A percentile compares a stretch with the other conserved stretches of the same genome.
These are phyloP conservation scores for Petasospora fabianii DNA, from an alignment of 1,139 yeast species.

Conservation along the genomic window DNA sequence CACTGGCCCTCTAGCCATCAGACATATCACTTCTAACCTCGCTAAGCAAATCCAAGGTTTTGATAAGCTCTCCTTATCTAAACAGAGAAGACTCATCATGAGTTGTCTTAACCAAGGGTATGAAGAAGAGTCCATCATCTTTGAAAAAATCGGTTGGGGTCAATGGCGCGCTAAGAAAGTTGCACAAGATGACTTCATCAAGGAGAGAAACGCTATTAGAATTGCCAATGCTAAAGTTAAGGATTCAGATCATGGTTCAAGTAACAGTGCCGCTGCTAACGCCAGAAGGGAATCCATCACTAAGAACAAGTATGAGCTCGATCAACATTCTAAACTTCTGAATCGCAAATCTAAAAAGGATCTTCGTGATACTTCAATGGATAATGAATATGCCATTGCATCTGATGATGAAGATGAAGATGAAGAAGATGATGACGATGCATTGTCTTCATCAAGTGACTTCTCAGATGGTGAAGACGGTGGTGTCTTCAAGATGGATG, in stretches of 20 bases:
- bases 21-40: slow-evolving; percentile 81
- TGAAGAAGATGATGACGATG: slow-evolving; percentile 29
- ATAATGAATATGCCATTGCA: slow-evolving; percentile 24
- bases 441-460: slow-evolving; percentile 13
- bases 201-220: slow-evolving; percentile 30
- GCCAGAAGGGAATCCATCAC: slow-evolving; percentile 40
- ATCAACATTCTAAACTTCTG: slow-evolving; percentile 23
- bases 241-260: slow-evolving; percentile 32
- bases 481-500: slow-evolving; percentile 44
- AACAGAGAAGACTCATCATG: slow-evolving; percentile 87
- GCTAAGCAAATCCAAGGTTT: slow-evolving; percentile 75
- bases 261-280: slow-evolving; percentile 30
- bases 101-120: slow-evolving; percentile 79
- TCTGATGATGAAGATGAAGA: slow-evolving; percentile 31
- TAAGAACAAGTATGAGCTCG: slow-evolving; percentile 29
- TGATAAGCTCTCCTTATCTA: slow-evolving; percentile 74
- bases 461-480: slow-evolving; percentile 27
- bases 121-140: slow-evolving; percentile 58
- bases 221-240: slow-evolving; percentile 34
- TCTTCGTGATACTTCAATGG: slow-evolving; percentile 8
- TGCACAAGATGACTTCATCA: slow-evolving; percentile 46
- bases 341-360: slow-evolving; percentile 9
- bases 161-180: slow-evolving; percentile 84
- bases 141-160: slow-evolving; percentile 97
- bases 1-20: slow-evolving; percentile 87